These are phyloP conservation scores for Cystoderma amianthinum DNA, from an alignment of 768 basidiomycete genomes.

Conservation along the genomic window DNA sequence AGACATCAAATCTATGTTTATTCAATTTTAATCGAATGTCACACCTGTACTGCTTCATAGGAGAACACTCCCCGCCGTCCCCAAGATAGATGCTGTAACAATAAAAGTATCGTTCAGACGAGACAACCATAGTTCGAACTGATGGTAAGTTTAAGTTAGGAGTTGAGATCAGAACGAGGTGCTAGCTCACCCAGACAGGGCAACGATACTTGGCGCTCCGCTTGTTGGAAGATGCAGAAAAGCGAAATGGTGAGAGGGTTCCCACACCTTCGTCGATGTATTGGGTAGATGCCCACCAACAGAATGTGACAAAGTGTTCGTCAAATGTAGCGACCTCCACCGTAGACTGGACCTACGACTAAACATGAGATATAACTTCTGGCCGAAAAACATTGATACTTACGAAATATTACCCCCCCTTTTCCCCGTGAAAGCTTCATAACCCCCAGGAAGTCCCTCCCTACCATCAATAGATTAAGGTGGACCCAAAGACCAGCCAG, in stretches of 20 bases:
- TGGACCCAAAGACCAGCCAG: too few species aligned
- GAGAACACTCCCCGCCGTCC: conserved; percentile 88
- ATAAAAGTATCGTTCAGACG: conserved; percentile 93
- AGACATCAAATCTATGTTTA: neutral
- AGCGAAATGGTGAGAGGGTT: conserved; percentile 92
- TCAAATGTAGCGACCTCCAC: conserved; percentile 66
- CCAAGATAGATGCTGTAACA: conserved; percentile 94
- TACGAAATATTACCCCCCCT: conserved; percentile 56
- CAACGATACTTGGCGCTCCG: conserved; percentile 82
- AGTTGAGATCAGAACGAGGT: too few species aligned
- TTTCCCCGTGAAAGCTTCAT: conserved; percentile 77
- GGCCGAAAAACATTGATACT: conserved; percentile 14
- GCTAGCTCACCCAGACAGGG: conserved; percentile 58
- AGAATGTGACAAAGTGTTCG: conserved; percentile 69
- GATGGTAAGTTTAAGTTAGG: too few species aligned
- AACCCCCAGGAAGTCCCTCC: conserved; percentile 68
- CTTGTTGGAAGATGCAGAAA: conserved; percentile 75
- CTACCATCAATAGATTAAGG: conserved; percentile 60
- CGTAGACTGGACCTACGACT: conserved; percentile 37
- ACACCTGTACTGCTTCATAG: conserved; percentile 90
- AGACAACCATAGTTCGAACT: conserved; percentile 98
- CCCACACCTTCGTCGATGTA: conserved; percentile 93
- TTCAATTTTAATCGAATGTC: conserved; percentile 8
- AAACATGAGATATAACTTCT: neutral
- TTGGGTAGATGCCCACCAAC: conserved; percentile 84